Evolutionary conservation across 2,329 filamentous ascomycete species (phyloP).

Genomic region (Berkeleyomyces rouxiae): DNA sequence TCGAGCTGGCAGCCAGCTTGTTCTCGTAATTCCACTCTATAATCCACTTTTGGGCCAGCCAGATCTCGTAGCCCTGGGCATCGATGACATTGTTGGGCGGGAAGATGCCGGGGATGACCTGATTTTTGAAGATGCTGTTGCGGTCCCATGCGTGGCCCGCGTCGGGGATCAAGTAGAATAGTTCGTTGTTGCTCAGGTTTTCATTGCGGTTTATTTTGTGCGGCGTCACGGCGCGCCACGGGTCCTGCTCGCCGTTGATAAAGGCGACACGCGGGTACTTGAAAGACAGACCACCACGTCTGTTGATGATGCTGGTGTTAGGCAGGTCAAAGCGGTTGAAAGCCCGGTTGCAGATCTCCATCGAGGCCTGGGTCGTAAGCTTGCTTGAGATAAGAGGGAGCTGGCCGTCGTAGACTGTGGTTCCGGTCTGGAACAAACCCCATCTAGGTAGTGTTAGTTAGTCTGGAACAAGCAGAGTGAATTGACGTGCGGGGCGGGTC

Average conservation of each 20-base stretch:
- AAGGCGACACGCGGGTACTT: slow-evolving; percentile 60
- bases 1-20: too few relatives aligned
- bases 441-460: slow-evolving; percentile 33
- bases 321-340: slow-evolving; percentile 54
- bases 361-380: slow-evolving; percentile 45
- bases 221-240: slow-evolving; percentile 60
- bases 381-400: slow-evolving; percentile 57
- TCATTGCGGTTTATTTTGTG: slow-evolving; percentile 45
- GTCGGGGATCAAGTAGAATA: slow-evolving; percentile 55
- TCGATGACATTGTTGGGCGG: slow-evolving; percentile 42
- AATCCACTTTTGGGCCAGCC: slow-evolving; percentile 53
- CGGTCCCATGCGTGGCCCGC: slow-evolving; percentile 74
- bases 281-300: slow-evolving; percentile 57
- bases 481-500: neutral
- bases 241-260: slow-evolving; percentile 62
- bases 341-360: slow-evolving; percentile 43
- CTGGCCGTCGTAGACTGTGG: slow-evolving; percentile 44
- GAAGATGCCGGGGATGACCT: slow-evolving; percentile 35
- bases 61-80: slow-evolving; percentile 39
- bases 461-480: neutral
- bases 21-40: slow-evolving; percentile 32
- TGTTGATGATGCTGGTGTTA: slow-evolving; percentile 52
- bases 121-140: slow-evolving; percentile 47
- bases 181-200: slow-evolving; percentile 47
- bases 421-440: slow-evolving; percentile 65